Conservation (phyloP, 805 yeast species). For the Blastobotrys chiropterorum region DNA sequence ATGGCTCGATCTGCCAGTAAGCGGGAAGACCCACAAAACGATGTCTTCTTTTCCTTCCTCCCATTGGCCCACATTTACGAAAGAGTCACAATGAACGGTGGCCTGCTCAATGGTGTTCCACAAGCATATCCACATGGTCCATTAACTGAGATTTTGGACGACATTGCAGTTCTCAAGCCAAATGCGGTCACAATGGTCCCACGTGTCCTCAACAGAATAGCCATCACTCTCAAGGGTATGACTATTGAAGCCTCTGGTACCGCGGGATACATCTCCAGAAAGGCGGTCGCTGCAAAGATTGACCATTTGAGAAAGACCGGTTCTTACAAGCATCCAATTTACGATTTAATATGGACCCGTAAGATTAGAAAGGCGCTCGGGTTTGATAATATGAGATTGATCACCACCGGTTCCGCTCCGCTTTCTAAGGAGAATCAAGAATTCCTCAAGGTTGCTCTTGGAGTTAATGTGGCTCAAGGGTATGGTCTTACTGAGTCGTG, state of each 20-base stretch:
- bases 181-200: conserved; percentile 54
- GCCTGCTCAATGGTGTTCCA: conserved; percentile 42
- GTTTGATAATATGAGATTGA: conserved; percentile 36
- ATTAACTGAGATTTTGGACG: conserved; percentile 51
- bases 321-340: conserved; percentile 33
- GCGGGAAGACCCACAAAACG: conserved; percentile 7
- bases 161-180: conserved; percentile 50
- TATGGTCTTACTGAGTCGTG: conserved; percentile 69
- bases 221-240: conserved; percentile 50
- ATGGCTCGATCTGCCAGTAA: conserved; percentile 31
- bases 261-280: conserved; percentile 37
- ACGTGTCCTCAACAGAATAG: conserved; percentile 55
- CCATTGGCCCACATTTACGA: conserved; percentile 59
- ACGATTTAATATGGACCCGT: conserved; percentile 36
- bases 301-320: conserved; percentile 31
- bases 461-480: conserved; percentile 56
- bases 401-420: conserved; percentile 64
- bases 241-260: conserved; percentile 40
- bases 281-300: conserved; percentile 39
- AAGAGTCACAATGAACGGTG: conserved; percentile 41
- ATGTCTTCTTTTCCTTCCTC: conserved; percentile 34
- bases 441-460: conserved; percentile 57
- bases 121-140: conserved; percentile 53
- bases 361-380: conserved; percentile 46
- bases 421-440: conserved; percentile 53